Percentiles rank a stretch among this genome's conserved stretches.
Conservation (phyloP, 768 basidiomycete species). For the Phaffia tasmanica region DNA sequence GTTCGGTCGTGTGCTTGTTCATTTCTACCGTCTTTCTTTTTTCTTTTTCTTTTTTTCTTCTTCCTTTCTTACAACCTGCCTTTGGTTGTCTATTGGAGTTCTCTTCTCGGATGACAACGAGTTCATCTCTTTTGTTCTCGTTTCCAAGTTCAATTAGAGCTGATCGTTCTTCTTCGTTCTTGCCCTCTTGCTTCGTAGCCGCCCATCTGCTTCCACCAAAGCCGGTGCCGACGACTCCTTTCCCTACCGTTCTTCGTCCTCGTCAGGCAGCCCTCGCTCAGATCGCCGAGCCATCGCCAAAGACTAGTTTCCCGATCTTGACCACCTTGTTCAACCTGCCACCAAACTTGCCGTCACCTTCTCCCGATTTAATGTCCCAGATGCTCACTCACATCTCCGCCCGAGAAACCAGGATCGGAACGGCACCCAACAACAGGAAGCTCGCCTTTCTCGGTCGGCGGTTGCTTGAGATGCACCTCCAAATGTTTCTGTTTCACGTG, state of each 20-base stretch:
- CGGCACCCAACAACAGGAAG: slow-evolving; percentile 12
- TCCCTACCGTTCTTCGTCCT: too few relatives aligned
- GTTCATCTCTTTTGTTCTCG: background rate
- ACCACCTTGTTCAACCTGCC: background rate
- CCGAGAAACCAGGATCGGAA: background rate
- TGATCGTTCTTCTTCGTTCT: background rate
- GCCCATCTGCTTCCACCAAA: background rate
- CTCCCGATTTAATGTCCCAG: slow-evolving; percentile 18
- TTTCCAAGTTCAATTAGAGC: too few relatives aligned
- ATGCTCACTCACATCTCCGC: slow-evolving; percentile 19
- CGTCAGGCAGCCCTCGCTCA: background rate
- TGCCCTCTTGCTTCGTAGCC: background rate
- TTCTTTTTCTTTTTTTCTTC: background rate
- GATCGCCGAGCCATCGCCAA: background rate
- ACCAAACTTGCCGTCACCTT: background rate
- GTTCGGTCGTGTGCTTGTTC: background rate
- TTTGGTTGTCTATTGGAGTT: too few relatives aligned
- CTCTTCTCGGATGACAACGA: background rate
- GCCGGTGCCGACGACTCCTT: background rate
- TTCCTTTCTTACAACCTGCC: background rate
- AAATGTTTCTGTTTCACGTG: slow-evolving; percentile 17
- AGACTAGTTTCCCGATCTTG: background rate
- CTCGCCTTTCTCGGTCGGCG: slow-evolving; percentile 20
- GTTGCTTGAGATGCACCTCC: slow-evolving; percentile 19
- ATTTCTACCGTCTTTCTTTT: background rate